phyloP scores from a whole-genome alignment of 2,329 filamentous ascomycete genomes.

The Fusarium nygamai region DNA sequence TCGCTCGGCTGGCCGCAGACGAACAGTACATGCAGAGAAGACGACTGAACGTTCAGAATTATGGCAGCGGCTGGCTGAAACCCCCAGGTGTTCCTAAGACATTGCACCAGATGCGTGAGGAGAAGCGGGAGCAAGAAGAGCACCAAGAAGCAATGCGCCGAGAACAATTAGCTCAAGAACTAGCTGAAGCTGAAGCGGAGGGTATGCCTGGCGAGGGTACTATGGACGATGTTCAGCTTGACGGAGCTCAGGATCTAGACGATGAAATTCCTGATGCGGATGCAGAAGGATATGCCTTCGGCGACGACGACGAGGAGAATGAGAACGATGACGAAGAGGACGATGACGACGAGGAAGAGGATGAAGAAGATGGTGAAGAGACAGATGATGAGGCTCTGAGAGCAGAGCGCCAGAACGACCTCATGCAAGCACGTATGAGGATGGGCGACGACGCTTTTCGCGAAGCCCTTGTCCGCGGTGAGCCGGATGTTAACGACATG shows the following conservation, averaged over 20 bases:
- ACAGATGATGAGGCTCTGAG: constrained; percentile 53
- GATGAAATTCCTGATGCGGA: constrained; percentile 78
- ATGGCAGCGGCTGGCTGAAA: constrained; percentile 89
- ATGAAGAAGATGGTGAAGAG: constrained; percentile 52
- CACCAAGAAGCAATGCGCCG: constrained; percentile 78
- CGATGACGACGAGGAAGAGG: constrained; percentile 52
- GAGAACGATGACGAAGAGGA: constrained; percentile 57
- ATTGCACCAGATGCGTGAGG: constrained; percentile 88
- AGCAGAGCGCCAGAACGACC: constrained; percentile 58
- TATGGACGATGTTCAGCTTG: constrained; percentile 66
- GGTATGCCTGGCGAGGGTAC: constrained; percentile 55
- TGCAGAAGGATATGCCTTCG: constrained; percentile 62
- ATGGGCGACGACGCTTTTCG: constrained; percentile 71
- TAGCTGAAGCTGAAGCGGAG: constrained; percentile 71
- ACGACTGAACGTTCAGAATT: constrained; percentile 83
- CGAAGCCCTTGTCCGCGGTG: constrained; percentile 64
- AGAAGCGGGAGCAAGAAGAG: constrained; percentile 88
- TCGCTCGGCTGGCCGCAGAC: constrained; percentile 77
- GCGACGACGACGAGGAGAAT: constrained; percentile 51
- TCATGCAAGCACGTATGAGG: constrained; percentile 62
- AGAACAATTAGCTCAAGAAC: constrained; percentile 76
- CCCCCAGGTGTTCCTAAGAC: constrained; percentile 91
- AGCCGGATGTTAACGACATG: constrained; percentile 58
- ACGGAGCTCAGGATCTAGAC: constrained; percentile 70
- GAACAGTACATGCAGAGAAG: constrained; percentile 81